A percentile compares a stretch with the other conserved stretches of the same genome.
Evolutionary conservation across 331 rosid species (phyloP).

Genomic region (Cucumis variabilis): DNA sequence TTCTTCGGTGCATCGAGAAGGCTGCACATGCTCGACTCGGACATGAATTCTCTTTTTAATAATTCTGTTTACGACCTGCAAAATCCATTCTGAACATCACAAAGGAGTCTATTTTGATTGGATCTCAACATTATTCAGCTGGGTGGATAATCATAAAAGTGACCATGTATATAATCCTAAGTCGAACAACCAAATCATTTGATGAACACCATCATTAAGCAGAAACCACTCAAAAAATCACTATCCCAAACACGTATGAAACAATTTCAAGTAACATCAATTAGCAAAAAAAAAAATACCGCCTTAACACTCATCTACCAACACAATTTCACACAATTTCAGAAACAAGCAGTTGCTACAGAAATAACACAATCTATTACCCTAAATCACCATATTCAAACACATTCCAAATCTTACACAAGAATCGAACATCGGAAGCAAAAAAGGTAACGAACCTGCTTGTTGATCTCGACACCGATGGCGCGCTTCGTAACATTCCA

Average conservation of each 20-base stretch:
- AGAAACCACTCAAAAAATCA: background rate
- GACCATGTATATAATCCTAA: background rate
- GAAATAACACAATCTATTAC: background rate
- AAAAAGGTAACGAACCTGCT: conserved; percentile 56
- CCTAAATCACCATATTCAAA: background rate
- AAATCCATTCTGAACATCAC: background rate
- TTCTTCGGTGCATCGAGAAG: conserved; percentile 37
- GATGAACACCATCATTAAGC: background rate
- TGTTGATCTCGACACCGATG: conserved; percentile 86
- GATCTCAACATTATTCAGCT: background rate
- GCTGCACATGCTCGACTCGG: conserved; percentile 43
- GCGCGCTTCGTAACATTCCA: conserved; percentile 98
- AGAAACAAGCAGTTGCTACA: too few species aligned
- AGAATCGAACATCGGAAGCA: background rate
- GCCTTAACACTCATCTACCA: background rate
- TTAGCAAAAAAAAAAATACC: too few species aligned
- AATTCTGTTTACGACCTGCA: conserved; percentile 34
- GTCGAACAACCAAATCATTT: background rate
- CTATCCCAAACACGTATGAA: too few species aligned
- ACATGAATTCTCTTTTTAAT: conserved; percentile 46
- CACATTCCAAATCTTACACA: background rate
- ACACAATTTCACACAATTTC: too few species aligned
- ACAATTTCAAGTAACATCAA: background rate
- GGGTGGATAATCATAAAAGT: background rate
- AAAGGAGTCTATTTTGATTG: background rate